phyloP scores from a whole-genome alignment of 2,329 filamentous ascomycete species.

The Penicillium sp. region DNA sequence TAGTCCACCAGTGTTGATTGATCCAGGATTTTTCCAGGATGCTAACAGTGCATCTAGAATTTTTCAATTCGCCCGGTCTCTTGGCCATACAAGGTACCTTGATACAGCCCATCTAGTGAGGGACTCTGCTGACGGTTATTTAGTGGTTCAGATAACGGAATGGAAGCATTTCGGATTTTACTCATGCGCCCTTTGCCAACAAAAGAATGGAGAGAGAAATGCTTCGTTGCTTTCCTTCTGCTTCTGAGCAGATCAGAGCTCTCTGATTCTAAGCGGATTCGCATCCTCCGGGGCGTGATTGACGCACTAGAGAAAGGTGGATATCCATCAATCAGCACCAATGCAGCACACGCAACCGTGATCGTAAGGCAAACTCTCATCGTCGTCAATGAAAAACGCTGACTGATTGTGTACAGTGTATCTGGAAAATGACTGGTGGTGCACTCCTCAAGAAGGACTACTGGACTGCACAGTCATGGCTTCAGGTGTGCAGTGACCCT shows the following conservation, averaged over 20 bases:
- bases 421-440: conserved; percentile 71
- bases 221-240: conserved; percentile 46
- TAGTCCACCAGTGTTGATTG: not conserved
- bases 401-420: conserved; percentile 45
- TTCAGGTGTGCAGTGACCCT: conserved; percentile 55
- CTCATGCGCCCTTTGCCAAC: conserved; percentile 45
- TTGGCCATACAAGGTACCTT: not conserved
- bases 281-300: conserved; percentile 14
- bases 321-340: conserved; percentile 45
- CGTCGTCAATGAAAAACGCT: not conserved
- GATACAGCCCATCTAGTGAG: no score
- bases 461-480: conserved; percentile 59
- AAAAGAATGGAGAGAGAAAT: conserved; percentile 59
- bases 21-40: not conserved
- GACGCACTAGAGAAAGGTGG: conserved; percentile 38
- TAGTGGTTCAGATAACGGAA: not conserved
- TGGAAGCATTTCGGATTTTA: conserved; percentile 54
- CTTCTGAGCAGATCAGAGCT: conserved; percentile 53
- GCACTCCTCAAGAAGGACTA: conserved; percentile 48
- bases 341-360: conserved; percentile 48
- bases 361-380: conserved; percentile 26
- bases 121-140: not conserved
- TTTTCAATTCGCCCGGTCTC: not conserved
- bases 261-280: conserved; percentile 42
- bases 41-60: not conserved